Base-by-base conservation (phyloP, 2,329 filamentous ascomycete genomes). In the Phoma sp. region DNA sequence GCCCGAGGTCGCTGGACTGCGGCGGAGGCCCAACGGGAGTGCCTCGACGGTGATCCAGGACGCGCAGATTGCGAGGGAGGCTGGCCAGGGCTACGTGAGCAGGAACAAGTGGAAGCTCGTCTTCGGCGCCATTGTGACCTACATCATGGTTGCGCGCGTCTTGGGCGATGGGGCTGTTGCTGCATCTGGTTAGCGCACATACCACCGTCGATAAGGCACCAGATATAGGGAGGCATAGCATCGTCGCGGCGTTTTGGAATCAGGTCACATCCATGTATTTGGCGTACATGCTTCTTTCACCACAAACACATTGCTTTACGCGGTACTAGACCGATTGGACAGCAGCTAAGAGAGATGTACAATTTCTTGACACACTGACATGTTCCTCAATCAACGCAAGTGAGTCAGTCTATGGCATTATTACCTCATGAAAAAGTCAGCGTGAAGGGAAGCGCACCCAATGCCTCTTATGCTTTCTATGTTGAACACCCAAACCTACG, bases 121-220 rank as follows among this genome's bases (percentile, higher is more conserved):
- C 1, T 85, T 90, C 8, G 86, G 82, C 0, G 76, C 86, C 17
- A 81, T 97, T 25, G 90, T 98, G 70, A 77, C 88, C 15, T 98
- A 97, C 76, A 92, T 96, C 10, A 77, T 96, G 44, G 81, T 96
- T 52, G 89, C 91, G 29, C 83, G 94, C 64, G 74, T 96, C 13
- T 76, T 96, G 31, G 86, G 87, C 35, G 81, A 84, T 43, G 77
- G 72, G 4, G 64, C 68, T 12, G 57, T 64, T 17, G 52, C 52
- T 1, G 33, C 36, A 6, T 41, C n/a, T 13, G 38, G 5, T n/a
- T 29, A 31, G 17, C 25, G 25, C 15, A 19, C 8, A 22, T 10
- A 43, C 21, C 4, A 24, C 22, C 22, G 17, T 25, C 22, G 12
- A 31, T 8, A 22, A 12, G 7, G 12, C 17, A 31, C 25, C 3